These are phyloP conservation scores for Striga asiatica DNA, from an alignment of 257 asterid species.

Conservation along the genomic window DNA sequence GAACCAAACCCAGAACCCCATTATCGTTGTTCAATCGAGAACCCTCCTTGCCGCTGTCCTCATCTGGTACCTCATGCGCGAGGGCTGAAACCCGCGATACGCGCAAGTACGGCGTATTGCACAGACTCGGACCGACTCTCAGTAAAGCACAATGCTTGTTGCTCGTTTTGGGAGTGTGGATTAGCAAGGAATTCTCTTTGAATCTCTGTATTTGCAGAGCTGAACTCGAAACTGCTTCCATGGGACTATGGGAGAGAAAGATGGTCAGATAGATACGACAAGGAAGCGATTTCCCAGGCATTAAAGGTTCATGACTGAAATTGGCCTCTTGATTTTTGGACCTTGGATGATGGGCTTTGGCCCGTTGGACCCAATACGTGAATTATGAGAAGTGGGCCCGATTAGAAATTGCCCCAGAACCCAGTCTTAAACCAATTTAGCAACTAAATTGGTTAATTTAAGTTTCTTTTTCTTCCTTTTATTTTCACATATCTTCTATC, in stretches of 20 bases:
- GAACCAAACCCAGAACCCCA: conserved; percentile 23
- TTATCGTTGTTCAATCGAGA: conserved; percentile 17
- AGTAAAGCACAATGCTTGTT: conserved; percentile 1
- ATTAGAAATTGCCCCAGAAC: too few species aligned
- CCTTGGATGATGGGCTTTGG: neutral
- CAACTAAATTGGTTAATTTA: too few species aligned
- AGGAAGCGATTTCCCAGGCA: conserved; percentile 21
- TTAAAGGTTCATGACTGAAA: too few species aligned
- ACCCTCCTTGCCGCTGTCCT: conserved; percentile 29
- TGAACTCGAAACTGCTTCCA: conserved; percentile 53
- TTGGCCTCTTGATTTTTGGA: conserved; percentile 14
- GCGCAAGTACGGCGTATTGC: conserved; percentile 20
- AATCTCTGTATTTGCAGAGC: conserved; percentile 29
- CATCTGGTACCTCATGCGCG: conserved; percentile 26
- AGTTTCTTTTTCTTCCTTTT: too few species aligned
- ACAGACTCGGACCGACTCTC: conserved; percentile 15
- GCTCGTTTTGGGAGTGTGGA: conserved; percentile 9
- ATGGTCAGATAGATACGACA: neutral
- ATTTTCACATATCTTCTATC: too few species aligned
- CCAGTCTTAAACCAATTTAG: too few species aligned
- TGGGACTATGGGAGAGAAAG: conserved; percentile 17
- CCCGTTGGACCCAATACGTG: neutral
- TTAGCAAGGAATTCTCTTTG: conserved; percentile 16
- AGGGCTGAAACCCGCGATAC: conserved; percentile 27
- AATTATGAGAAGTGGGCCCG: too few species aligned